These are phyloP conservation scores for Talaromyces sp. DNA, from an alignment of 2,329 filamentous ascomycete genomes.

Conservation along the genomic window DNA sequence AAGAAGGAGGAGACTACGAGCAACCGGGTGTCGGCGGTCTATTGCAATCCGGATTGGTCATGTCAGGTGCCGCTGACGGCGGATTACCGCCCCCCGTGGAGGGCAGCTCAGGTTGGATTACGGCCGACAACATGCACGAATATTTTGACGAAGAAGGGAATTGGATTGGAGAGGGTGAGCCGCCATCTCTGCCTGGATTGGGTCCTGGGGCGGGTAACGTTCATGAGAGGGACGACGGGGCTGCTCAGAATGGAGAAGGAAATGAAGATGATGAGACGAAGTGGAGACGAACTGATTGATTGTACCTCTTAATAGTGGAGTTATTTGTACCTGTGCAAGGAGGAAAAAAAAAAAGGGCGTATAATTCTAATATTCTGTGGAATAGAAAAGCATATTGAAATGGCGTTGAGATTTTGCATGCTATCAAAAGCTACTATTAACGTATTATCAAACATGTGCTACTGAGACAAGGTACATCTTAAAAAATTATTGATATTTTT, in stretches of 20 bases:
- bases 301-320: neutral
- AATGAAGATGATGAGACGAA: slow-evolving; percentile 47
- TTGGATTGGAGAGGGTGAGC: slow-evolving; percentile 56
- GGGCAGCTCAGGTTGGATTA: slow-evolving; percentile 57
- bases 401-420: neutral
- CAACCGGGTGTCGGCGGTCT: slow-evolving; percentile 20
- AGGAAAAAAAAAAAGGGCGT: neutral
- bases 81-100: slow-evolving; percentile 43
- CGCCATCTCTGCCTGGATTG: slow-evolving; percentile 26
- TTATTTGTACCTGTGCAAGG: neutral
- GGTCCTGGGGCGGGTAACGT: slow-evolving; percentile 62
- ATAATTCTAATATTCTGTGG: neutral
- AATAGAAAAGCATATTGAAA: neutral
- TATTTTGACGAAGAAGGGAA: slow-evolving; percentile 79
- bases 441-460: neutral
- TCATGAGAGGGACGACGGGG: slow-evolving; percentile 52
- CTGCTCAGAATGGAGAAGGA: slow-evolving; percentile 38
- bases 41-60: slow-evolving; percentile 33
- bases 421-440: neutral
- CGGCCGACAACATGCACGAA: slow-evolving; percentile 81
- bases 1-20: slow-evolving; percentile 24
- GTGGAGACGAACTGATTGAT: slow-evolving; percentile 47
- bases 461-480: neutral
- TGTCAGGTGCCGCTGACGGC: slow-evolving; percentile 28
- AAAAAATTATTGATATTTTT: neutral